Evolutionary conservation across 345 rosid genomes (phyloP), one percentile per base, ranked within the genome.

Genomic region (Lepidium didymum): DNA sequence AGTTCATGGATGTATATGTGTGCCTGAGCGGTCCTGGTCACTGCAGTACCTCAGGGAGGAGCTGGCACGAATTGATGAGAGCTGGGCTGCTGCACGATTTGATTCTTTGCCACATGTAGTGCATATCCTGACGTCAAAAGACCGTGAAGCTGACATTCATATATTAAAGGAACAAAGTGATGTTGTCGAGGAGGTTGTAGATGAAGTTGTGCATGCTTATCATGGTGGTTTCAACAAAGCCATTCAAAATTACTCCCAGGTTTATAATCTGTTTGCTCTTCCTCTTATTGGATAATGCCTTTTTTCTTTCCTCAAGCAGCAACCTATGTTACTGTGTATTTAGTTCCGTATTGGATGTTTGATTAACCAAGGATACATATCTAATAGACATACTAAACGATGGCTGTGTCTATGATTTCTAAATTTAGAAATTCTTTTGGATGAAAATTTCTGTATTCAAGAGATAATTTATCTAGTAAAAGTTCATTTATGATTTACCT

Each of bases 171-270:
- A 95, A 60, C 96, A 89, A 74, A 86, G 92, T 64, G 96, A 91
- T 77, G 86, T 91, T 52, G 82, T 95, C 29, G 99, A 95, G 90
- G 99, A 95, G 67, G 91, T 95, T 44, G 99, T 95, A n/a, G 97
- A 95, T 81, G 99, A 91, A 84, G 96, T 95, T 50, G 99, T 95
- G 38, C 99, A 95, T 37, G 81, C 97, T 73, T 91, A 95, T 82
- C 99, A 95, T 53, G 67, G 85, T 79, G 99, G 99, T 67, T 95
- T 95, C 81, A 91, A 95, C 79, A 95, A 81, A 81, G 99, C 99
- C 66, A 91, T 95, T 79, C 99, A 95, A 80, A 95, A 95, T 77
- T 95, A 95, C 78, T 95, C 99, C 8, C 99, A 91, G 97, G 99
- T 95, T 61, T 44, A 73, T 56, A 61, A 33, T 43, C 47, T 69